A percentile compares a stretch with the other conserved stretches of the same genome.
Evolutionary conservation across 2,329 filamentous ascomycete species (phyloP).

Genomic region (Acephala macrosclerotiorum): DNA sequence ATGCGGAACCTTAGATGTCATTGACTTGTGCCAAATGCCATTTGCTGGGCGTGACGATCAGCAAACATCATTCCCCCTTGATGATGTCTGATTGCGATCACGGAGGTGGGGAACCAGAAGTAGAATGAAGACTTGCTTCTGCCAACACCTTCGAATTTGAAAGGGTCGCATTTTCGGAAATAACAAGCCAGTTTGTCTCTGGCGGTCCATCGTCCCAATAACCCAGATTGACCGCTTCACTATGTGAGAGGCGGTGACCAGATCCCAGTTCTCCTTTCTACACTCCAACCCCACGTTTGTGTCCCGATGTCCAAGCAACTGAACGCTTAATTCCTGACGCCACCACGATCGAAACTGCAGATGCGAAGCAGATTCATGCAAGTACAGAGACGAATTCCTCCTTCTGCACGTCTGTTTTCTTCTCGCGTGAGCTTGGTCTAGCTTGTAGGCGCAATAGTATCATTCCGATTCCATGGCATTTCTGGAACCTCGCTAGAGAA

Average conservation of each 20-base stretch:
- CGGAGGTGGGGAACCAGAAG: too few relatives aligned
- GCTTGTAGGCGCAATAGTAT: too few relatives aligned
- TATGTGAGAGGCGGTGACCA: not conserved
- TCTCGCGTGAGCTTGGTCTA: not conserved
- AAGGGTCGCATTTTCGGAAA: too few relatives aligned
- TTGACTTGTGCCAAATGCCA: not conserved
- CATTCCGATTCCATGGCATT: not conserved
- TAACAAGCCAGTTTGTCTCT: too few relatives aligned
- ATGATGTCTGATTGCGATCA: too few relatives aligned
- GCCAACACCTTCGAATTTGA: not conserved
- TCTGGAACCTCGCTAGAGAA: conserved; percentile 31
- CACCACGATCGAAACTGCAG: not conserved
- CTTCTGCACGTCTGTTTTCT: not conserved
- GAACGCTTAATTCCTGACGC: not conserved
- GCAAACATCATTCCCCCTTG: not conserved
- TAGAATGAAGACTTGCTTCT: not conserved
- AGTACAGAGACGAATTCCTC: not conserved
- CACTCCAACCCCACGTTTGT: not conserved
- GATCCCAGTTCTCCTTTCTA: not conserved
- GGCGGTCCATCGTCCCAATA: not conserved
- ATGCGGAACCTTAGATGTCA: conserved; percentile 14
- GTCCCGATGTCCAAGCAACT: not conserved
- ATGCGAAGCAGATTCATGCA: not conserved
- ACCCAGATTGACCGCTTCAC: not conserved
- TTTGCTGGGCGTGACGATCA: not conserved